phyloP scores from a whole-genome alignment of 2,329 filamentous ascomycete species.

The Colletotrichum filicis region DNA sequence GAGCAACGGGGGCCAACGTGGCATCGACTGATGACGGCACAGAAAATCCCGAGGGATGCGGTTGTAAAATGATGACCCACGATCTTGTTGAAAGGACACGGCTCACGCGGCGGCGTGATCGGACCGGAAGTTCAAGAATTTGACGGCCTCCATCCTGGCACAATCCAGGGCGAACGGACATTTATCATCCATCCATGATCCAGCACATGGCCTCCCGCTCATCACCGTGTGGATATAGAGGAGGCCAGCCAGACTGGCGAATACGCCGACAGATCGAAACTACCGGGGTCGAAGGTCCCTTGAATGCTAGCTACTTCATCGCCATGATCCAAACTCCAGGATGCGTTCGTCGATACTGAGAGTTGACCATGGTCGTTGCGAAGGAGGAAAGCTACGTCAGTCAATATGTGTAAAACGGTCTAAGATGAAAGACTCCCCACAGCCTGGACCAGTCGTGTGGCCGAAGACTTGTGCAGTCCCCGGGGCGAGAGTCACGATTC shows the following conservation, averaged over 20 bases:
- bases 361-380: not conserved
- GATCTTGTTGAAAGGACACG: not conserved
- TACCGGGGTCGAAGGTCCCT: not conserved
- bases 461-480: not conserved
- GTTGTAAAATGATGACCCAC: not conserved
- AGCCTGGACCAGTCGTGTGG: not conserved
- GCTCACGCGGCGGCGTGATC: not conserved
- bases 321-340: not conserved
- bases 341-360: not conserved
- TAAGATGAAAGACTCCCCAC: slow-evolving; percentile 4
- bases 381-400: not conserved
- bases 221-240: not conserved
- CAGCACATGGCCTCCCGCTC: not conserved
- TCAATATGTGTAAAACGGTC: slow-evolving; percentile 16
- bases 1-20: not conserved
- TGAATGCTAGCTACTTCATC: not conserved
- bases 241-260: not conserved
- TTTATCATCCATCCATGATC: not conserved
- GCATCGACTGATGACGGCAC: not conserved
- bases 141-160: not conserved
- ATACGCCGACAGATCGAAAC: not conserved
- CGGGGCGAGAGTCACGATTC: slow-evolving; percentile 3
- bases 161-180: not conserved
- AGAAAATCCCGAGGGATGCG: not conserved
- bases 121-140: not conserved